Base-by-base conservation (phyloP, 192 early-diverging fungal genomes). In the Podochytrium sp. region DNA sequence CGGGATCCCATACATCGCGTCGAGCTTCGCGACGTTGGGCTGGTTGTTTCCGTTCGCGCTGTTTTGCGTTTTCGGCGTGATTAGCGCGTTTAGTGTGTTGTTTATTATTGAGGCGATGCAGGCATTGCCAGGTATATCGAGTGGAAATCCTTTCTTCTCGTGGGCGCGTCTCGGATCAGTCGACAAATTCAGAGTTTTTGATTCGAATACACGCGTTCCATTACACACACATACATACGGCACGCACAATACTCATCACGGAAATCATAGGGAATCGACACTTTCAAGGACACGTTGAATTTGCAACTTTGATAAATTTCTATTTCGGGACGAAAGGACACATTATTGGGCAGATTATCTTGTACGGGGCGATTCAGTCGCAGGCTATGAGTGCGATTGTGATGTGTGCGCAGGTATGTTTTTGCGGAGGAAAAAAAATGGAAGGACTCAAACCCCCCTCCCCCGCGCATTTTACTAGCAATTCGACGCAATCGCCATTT, bases 101-200 rank as follows among this genome's bases (percentile, higher is more conserved):
- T 87, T 87, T 64, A 83, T 86, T 35, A 79, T 87, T 57, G 86
- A 87, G 65, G 78, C 80, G n/a, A 87, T 87, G 82, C 86, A 87
- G 71, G 79, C 80, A 23, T 74, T 87, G 34, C 86, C 86, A 10
- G 86, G 86, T 47, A 86, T 23, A 23, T 20, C 18, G 47, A 49
- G 47, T 20, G 47, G 18, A 49, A n/a, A n/a, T n/a, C n/a, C n/a
- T n/a, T n/a, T n/a, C n/a, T n/a, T n/a, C n/a, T n/a, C n/a, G n/a
- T n/a, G n/a, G n/a, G n/a, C n/a, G n/a, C n/a, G n/a, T n/a, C n/a
- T n/a, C n/a, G n/a, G n/a, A n/a, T n/a, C n/a, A n/a, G n/a, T n/a
- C n/a, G n/a, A n/a, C n/a, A n/a, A n/a, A n/a, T n/a, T n/a, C n/a
- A n/a, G n/a, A n/a, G n/a, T n/a, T n/a, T n/a, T n/a, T n/a, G n/a